These are phyloP conservation scores for Aspergillus sp. DNA, from an alignment of 2,329 filamentous ascomycete genomes.

Conservation along the genomic window DNA sequence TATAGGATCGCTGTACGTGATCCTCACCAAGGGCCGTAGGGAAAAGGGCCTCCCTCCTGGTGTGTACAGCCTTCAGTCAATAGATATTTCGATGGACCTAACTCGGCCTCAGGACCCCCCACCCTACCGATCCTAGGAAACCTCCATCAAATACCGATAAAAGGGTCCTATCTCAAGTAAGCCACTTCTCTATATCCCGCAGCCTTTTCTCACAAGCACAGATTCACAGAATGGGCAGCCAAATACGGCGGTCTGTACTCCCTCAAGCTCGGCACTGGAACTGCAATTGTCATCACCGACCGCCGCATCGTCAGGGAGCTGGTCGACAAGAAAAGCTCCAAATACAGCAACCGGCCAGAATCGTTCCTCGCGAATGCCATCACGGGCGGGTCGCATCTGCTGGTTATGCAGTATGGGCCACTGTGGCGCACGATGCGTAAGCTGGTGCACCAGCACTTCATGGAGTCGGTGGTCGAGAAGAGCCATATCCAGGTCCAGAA, in stretches of 20 bases:
- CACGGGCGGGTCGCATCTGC: too few species aligned
- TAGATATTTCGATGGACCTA: too few species aligned
- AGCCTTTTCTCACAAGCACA: constrained; percentile 13
- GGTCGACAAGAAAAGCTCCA: neutral
- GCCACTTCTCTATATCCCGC: too few species aligned
- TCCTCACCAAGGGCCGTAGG: neutral
- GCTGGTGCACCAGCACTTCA: too few species aligned
- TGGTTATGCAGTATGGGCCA: too few species aligned
- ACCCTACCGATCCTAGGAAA: neutral
- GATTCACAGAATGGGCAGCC: constrained; percentile 47
- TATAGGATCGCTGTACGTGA: too few species aligned
- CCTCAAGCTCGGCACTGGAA: constrained; percentile 45
- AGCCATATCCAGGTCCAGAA: too few species aligned
- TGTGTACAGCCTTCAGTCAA: too few species aligned
- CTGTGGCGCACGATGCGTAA: too few species aligned
- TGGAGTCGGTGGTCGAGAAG: too few species aligned
- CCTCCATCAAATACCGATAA: neutral
- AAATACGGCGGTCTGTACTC: constrained; percentile 46
- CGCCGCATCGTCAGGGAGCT: neutral
- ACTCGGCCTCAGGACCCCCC: neutral
- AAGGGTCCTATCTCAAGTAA: neutral
- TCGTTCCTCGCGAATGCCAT: too few species aligned
- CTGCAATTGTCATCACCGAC: constrained; percentile 42
- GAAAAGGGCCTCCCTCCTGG: neutral
- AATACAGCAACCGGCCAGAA: too few species aligned